Evolutionary conservation across 1,284 basidiomycete genomes (phyloP).

Genomic region (Schizopora paradoxa): DNA sequence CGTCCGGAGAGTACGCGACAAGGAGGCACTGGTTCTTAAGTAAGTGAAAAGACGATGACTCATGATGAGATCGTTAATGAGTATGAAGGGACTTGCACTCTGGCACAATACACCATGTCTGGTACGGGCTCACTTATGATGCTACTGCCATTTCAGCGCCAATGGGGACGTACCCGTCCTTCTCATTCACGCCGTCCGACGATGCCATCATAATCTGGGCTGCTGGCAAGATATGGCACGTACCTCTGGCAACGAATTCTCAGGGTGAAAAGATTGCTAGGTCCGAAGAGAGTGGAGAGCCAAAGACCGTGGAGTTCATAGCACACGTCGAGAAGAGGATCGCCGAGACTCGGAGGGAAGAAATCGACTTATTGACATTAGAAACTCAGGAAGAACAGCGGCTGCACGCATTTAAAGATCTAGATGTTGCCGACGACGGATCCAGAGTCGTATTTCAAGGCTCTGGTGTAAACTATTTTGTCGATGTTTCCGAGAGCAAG

Average conservation of each 20-base stretch:
- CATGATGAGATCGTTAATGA: too few species aligned
- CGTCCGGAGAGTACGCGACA: slow-evolving; percentile 66
- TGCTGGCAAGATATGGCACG: slow-evolving; percentile 56
- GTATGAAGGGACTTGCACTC: slow-evolving; percentile 58
- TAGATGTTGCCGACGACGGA: slow-evolving; percentile 49
- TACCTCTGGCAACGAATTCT: slow-evolving; percentile 48
- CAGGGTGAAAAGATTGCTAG: slow-evolving; percentile 45
- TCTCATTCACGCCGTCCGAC: slow-evolving; percentile 58
- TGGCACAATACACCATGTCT: slow-evolving; percentile 59
- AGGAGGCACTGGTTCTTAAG: slow-evolving; percentile 66
- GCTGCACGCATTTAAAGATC: slow-evolving; percentile 55
- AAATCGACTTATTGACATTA: slow-evolving; percentile 42
- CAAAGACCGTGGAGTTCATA: slow-evolving; percentile 49
- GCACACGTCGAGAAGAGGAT: slow-evolving; percentile 58
- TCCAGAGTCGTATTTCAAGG: slow-evolving; percentile 50
- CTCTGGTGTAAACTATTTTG: slow-evolving; percentile 46
- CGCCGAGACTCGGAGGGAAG: slow-evolving; percentile 49
- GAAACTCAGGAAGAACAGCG: slow-evolving; percentile 52
- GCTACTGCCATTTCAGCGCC: slow-evolving; percentile 56
- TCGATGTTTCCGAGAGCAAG: slow-evolving; percentile 26
- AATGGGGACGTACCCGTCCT: slow-evolving; percentile 73
- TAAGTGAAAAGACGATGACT: slow-evolving; percentile 29
- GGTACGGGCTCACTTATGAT: slow-evolving; percentile 66
- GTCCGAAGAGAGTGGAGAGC: slow-evolving; percentile 30
- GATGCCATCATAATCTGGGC: slow-evolving; percentile 68